Evolutionary conservation across 108 stramenopile species (phyloP).

Genomic region (Thalassiosira profunda): DNA sequence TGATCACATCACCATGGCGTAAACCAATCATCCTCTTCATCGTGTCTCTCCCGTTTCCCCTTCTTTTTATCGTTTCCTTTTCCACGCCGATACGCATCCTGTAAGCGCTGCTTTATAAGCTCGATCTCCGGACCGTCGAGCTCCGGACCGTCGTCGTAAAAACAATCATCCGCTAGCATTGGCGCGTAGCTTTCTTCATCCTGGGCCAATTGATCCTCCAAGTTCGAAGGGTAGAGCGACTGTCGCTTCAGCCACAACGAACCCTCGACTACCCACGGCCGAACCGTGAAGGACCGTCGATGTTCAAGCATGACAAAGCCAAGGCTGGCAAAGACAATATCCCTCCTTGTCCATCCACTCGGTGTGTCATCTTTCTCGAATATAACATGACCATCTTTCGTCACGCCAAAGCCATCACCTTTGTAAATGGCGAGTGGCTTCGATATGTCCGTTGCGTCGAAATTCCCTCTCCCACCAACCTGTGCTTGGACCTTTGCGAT

Average conservation of each 20-base stretch:
- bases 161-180: too few relatives aligned
- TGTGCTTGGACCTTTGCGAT: background rate
- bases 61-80: too few relatives aligned
- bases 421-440: constrained; percentile 1
- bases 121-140: too few relatives aligned
- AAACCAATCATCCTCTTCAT: background rate
- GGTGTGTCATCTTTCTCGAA: background rate
- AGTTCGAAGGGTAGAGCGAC: constrained; percentile 1
- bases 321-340: constrained; percentile 5
- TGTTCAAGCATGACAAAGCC: constrained; percentile 8
- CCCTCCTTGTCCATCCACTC: background rate
- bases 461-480: background rate
- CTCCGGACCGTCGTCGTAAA: too few relatives aligned
- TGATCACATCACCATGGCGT: too few relatives aligned
- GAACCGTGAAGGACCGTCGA: background rate
- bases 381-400: background rate
- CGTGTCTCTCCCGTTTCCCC: too few relatives aligned
- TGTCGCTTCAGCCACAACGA: background rate
- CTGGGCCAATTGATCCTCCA: background rate
- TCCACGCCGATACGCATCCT: too few relatives aligned
- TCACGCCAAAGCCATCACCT: background rate
- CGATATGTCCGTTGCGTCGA: background rate
- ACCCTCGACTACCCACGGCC: constrained; percentile 8
- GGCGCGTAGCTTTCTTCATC: too few relatives aligned
- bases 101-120: too few relatives aligned